Base-by-base conservation (phyloP, 768 basidiomycete genomes). In the Russula sp. region DNA sequence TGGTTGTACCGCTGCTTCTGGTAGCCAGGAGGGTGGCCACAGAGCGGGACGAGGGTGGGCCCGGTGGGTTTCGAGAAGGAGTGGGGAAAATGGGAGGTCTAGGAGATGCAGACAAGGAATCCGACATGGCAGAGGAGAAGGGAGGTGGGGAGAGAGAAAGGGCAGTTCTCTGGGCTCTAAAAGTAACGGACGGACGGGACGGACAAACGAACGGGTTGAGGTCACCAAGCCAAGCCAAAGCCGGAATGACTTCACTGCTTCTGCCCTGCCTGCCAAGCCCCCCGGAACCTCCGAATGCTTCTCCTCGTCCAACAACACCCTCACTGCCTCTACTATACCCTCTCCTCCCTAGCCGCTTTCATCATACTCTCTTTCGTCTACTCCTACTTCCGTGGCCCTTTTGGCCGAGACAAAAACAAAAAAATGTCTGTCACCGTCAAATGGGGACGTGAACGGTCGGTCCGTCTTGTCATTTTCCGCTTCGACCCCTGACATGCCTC, bases 361-460 rank as follows among this genome's bases (percentile, higher is more conserved):
- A 67, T 73, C 61, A 69, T 75, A 52, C 69, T 73, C 38, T 61
- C 70, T 20, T 69, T 69, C 38, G 67, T 64, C n/a, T 70, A 65
- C 48, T 59, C 70, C 43, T 71, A 70, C 43, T 61, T 65, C 34
- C 69, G 65, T 49, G 68, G 65, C 65, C 53, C 71, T 63, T 48
- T 67, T 49, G 62, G 57, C 63, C 29, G 32, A 22, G 60, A 59
- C 41, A 50, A 29, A 29, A 29, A 50, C 18, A 51, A 54, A 41
- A 41, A 38, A n/a, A 65, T 61, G 60, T 60, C 57, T 2, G 41
- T 67, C 34, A 67, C 56, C 63, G 77, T 81, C 60, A 82, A 81
- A 69, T 81, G 80, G 80, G 78, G 72, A 20, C 74, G 77, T 55
- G 80, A 81, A 64, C 73, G 75, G 71, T 77, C 56, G 45, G 73